Conservation (phyloP, 148 eudicot species). For the Pouteria glomerata region DNA sequence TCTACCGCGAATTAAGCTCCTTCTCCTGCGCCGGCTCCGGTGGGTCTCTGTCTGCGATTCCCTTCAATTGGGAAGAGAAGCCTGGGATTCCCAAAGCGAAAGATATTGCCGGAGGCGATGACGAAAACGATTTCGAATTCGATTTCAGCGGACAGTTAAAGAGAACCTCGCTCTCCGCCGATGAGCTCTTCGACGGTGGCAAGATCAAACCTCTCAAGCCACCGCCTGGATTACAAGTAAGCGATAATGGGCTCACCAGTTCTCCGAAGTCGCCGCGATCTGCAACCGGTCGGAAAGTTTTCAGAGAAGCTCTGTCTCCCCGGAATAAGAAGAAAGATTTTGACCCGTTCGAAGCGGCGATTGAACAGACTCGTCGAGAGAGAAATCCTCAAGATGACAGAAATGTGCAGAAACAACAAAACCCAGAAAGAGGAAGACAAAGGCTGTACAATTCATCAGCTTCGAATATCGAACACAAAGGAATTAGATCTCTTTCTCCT, state of each 20-base stretch:
- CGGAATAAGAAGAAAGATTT: slow-evolving; percentile 19
- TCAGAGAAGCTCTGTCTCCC: slow-evolving; percentile 22
- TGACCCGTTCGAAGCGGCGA: slow-evolving; percentile 25
- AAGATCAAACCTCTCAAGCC: slow-evolving; percentile 46
- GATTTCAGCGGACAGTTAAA: slow-evolving; percentile 53
- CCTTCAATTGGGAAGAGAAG: slow-evolving; percentile 42
- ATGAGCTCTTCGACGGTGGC: slow-evolving; percentile 50
- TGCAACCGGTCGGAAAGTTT: slow-evolving; percentile 6
- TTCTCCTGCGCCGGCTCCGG: slow-evolving; percentile 20
- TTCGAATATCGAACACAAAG: slow-evolving; percentile 9
- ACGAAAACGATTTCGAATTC: slow-evolving; percentile 47
- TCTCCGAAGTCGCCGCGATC: slow-evolving; percentile 34
- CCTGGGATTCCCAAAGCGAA: slow-evolving; percentile 26
- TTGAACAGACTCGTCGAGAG: slow-evolving; percentile 27
- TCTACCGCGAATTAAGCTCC: background rate
- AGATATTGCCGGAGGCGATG: background rate
- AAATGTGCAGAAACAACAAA: background rate
- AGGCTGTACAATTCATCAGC: background rate
- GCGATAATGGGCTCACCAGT: background rate
- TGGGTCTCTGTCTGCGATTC: background rate
- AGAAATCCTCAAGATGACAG: background rate
- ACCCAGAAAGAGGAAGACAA: slow-evolving; percentile 36
- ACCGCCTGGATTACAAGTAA: slow-evolving; percentile 18
- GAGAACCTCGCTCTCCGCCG: slow-evolving; percentile 28
- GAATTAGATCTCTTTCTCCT: slow-evolving; percentile 39